Evolutionary conservation across 306 rosid genomes (phyloP).

Genomic region (Sesbania bispinosa): DNA sequence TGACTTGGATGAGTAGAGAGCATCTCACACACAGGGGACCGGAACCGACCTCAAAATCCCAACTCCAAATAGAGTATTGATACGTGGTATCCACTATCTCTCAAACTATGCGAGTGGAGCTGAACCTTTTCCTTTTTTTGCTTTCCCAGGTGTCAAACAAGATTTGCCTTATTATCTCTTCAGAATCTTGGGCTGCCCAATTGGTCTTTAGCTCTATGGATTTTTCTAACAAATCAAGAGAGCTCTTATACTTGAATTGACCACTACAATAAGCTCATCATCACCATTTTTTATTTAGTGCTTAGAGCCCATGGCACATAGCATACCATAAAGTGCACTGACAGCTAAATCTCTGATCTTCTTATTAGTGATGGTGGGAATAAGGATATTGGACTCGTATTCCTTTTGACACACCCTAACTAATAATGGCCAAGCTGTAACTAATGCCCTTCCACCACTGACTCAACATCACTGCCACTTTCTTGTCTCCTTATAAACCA

Average conservation of each 20-base stretch:
- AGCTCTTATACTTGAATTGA: conserved; percentile 23
- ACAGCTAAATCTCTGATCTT: conserved; percentile 28
- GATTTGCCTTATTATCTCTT: conserved; percentile 9
- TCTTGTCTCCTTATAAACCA: conserved; percentile 30
- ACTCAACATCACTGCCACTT: conserved; percentile 8
- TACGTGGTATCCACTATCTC: conserved; percentile 32
- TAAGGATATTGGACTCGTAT: conserved; percentile 29
- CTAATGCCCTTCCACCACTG: conserved; percentile 41
- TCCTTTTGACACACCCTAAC: no score
- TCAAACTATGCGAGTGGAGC: not conserved
- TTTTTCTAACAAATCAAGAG: conserved; percentile 22
- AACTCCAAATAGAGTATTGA: no score
- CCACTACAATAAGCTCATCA: not conserved
- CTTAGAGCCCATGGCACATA: conserved; percentile 37
- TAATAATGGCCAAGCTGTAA: conserved; percentile 36
- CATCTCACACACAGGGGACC: no score
- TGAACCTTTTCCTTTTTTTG: not conserved
- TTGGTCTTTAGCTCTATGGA: not conserved
- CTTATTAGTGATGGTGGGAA: conserved; percentile 32
- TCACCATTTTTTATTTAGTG: conserved; percentile 5
- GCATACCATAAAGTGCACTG: conserved; percentile 33
- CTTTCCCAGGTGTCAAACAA: conserved; percentile 18
- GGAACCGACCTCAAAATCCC: no score
- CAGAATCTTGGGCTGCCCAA: conserved; percentile 30
- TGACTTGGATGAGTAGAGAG: no score